Evolutionary conservation across 805 yeast species (phyloP), one percentile per base, ranked within the genome.

Genomic region (Ogataea chonburiensis): DNA sequence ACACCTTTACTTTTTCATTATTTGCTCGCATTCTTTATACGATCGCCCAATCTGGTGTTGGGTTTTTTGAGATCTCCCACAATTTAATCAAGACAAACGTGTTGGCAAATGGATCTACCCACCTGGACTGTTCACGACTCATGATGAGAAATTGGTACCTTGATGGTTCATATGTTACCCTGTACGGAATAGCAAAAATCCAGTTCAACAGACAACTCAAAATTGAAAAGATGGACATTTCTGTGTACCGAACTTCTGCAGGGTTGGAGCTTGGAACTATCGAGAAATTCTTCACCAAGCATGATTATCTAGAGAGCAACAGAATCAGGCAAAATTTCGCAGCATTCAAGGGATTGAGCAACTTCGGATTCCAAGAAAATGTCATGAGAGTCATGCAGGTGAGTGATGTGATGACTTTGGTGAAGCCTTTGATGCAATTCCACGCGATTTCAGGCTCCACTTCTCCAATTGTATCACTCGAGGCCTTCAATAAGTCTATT

Each of bases 381-480:
- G 78, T 85, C 5, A 73, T 85, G 76, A 64, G 91, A 41, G 68
- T 80, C 15, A 60, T 86, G 62, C 91, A 85, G 56, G 75, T 84
- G 4, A 73, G 87, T 26, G 93, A 86, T 57, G 81, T 81, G 7
- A 82, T 87, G 86, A 70, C 87, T 0, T 75, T 77, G 43, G 67
- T 86, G 45, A 71, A 74, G 37, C 78, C 83, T 5, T 61, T 87
- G 37, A 78, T 85, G 77, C 52, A 54, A 24, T 56, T 53, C 32
- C 58, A 53, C 35, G 64, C 69, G 8, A 76, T 69, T 47, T 71
- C 84, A 7, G 63, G 66, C 38, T 59, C 69, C 5, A 64, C 65
- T 20, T 67, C 74, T 17, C 66, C 73, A 3, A 58, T 58, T 5
- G 73, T 80, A 21, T 86, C 88, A 0, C 42, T 76, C 26, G 72